phyloP scores from a whole-genome alignment of 2,329 filamentous ascomycete genomes.

The Pseudonectria buxi region DNA sequence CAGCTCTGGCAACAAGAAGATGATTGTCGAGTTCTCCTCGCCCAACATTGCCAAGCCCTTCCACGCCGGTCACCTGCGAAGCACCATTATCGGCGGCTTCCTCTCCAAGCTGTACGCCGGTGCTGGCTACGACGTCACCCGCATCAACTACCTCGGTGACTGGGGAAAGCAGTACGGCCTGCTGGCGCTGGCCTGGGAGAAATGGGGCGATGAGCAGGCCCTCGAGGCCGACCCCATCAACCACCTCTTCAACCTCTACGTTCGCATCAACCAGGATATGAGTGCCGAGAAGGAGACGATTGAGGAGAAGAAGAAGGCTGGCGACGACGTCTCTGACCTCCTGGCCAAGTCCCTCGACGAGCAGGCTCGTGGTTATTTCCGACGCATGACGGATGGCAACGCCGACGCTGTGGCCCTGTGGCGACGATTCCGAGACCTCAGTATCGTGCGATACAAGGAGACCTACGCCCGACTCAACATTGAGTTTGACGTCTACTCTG shows the following conservation, averaged over 20 bases:
- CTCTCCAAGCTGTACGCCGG: conserved; percentile 64
- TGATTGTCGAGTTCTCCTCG: conserved; percentile 76
- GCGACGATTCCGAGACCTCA: conserved; percentile 60
- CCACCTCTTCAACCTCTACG: conserved; percentile 76
- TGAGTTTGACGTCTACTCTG: conserved; percentile 62
- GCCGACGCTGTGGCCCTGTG: conserved; percentile 53
- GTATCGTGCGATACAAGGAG: conserved; percentile 58
- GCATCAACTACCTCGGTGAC: conserved; percentile 52
- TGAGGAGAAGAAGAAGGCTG: conserved; percentile 47
- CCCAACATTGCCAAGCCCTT: conserved; percentile 85
- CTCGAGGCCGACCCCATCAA: conserved; percentile 69
- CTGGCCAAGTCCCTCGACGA: conserved; percentile 59
- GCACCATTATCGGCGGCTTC: conserved; percentile 75
- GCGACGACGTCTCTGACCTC: conserved; percentile 41
- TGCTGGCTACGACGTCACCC: conserved; percentile 65
- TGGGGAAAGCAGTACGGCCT: conserved; percentile 26
- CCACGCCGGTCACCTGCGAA: conserved; percentile 70
- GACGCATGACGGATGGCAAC: conserved; percentile 64
- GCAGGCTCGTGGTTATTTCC: conserved; percentile 67
- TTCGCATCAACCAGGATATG: conserved; percentile 66
- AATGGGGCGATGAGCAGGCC: conserved; percentile 67
- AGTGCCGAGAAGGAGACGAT: conserved; percentile 60
- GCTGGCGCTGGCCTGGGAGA: conserved; percentile 62
- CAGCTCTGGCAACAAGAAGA: conserved; percentile 54
- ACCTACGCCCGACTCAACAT: conserved; percentile 68